These are phyloP conservation scores for Venturia aucupariae DNA, from an alignment of 2,329 filamentous ascomycete species.

Conservation along the genomic window DNA sequence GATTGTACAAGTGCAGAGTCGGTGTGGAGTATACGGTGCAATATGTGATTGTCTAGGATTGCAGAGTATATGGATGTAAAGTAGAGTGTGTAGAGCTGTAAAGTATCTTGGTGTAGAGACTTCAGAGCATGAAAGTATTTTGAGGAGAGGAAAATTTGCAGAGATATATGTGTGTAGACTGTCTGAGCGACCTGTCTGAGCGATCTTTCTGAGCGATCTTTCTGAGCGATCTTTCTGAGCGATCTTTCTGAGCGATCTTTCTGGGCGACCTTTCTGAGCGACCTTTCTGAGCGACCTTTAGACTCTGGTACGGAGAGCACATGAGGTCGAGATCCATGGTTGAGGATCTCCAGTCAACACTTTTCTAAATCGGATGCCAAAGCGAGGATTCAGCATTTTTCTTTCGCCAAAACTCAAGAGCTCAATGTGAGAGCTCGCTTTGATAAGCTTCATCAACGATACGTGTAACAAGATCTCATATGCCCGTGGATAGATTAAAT, in stretches of 20 bases:
- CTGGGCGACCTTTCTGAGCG: too few species aligned
- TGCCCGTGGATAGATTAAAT: not conserved
- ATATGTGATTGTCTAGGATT: not conserved
- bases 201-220: too few species aligned
- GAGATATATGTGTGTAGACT: too few species aligned
- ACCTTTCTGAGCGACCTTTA: too few species aligned
- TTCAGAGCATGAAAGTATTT: not conserved
- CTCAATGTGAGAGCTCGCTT: not conserved
- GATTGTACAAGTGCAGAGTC: not conserved
- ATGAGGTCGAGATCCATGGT: too few species aligned
- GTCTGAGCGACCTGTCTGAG: too few species aligned
- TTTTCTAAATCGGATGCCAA: not conserved
- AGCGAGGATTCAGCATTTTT: not conserved
- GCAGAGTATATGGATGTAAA: too few species aligned
- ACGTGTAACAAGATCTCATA: not conserved
- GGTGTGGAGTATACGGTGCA: not conserved
- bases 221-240: too few species aligned
- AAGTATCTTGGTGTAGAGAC: not conserved
- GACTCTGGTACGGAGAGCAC: too few species aligned
- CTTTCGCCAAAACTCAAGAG: not conserved
- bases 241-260: too few species aligned
- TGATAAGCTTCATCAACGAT: not conserved
- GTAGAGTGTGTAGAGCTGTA: not conserved
- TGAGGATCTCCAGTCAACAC: not conserved
- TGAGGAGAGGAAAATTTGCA: not conserved